Evolutionary conservation across 2,329 filamentous ascomycete genomes (phyloP), one percentile per base, ranked within the genome.

Genomic region (Pseudogymnoascus sp.): DNA sequence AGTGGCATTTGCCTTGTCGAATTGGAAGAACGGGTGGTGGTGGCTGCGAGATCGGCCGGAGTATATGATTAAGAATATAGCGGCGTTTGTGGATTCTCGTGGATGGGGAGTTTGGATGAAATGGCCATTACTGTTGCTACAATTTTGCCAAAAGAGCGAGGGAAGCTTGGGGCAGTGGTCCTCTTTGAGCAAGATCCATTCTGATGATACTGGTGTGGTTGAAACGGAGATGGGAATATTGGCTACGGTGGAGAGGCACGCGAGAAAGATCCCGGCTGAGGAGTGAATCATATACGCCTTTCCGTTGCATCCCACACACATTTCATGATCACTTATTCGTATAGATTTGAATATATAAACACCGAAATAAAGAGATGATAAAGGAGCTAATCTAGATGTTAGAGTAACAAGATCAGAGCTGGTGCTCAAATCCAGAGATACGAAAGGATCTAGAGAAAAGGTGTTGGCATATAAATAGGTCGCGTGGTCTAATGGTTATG

Each of bases 21-120:
- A 64, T n/a, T 61, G 56, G 31, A 61, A 60, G 44, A 59, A 42
- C 3, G 61, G 59, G 10, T 67, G 65, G 65, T 68, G 66, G 66
- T 68, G 67, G 67, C 62, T 62, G 61, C 62, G 64, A 50, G 64
- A 67, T 21, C 67, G 67, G 40, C 67, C 65, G n/a, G 62, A 23
- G 11, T 68, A 65, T 50, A 68, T 68, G 66, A 64, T 68, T 2
- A 36, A 63, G 11, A 67, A 65, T 8, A 68, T 68, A 34, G 56
- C 62, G 1, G 40, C 60, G 11, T 67, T 62, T 18, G 40, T 67
- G 5, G 3, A 10, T 34, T 34, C 2, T 11, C 1, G 50, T 34
- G 62, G 50, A 0, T 68, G 65, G 65, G 61, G 37, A 12, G 37
- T 53, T 4, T 68, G 65, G 62, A 66, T 67, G 66, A 60, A 64